Conservation (phyloP, 1,284 basidiomycete species). For the Taiwanofungus camphoratus region DNA sequence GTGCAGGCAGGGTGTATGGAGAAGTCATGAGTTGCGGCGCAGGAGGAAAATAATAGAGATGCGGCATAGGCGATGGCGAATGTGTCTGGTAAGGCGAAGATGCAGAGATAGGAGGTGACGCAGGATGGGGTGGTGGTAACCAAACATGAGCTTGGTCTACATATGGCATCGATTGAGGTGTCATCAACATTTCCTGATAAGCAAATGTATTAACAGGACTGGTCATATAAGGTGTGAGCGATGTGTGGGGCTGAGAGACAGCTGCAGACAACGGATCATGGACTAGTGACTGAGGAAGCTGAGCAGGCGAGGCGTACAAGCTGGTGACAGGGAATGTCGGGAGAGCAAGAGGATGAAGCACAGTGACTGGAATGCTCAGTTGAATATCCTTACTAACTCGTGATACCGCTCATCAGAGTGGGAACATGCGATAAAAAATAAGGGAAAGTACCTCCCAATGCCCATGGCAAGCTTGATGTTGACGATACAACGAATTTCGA, state of each 20-base stretch:
- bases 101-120: conserved; percentile 17
- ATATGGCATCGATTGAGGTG: conserved; percentile 33
- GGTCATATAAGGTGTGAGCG: conserved; percentile 20
- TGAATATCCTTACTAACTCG: conserved; percentile 58
- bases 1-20: conserved; percentile 24
- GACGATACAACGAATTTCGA: conserved; percentile 56
- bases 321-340: conserved; percentile 33
- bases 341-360: conserved; percentile 55
- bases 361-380: conserved; percentile 55
- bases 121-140: conserved; percentile 37
- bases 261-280: conserved; percentile 15
- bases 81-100: conserved; percentile 9
- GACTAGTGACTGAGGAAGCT: conserved; percentile 10
- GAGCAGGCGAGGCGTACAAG: conserved; percentile 13
- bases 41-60: conserved; percentile 29
- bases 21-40: conserved; percentile 21
- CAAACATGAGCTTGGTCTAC: conserved; percentile 43
- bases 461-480: conserved; percentile 57
- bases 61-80: conserved; percentile 16
- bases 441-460: conserved; percentile 45
- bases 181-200: conserved; percentile 30
- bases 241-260: conserved; percentile 20
- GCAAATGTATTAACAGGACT: conserved; percentile 27
- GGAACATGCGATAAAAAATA: neutral
- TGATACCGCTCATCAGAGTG: neutral